Base-by-base conservation (phyloP, 2,329 filamentous ascomycete genomes). In the Thelonectria blattea region DNA sequence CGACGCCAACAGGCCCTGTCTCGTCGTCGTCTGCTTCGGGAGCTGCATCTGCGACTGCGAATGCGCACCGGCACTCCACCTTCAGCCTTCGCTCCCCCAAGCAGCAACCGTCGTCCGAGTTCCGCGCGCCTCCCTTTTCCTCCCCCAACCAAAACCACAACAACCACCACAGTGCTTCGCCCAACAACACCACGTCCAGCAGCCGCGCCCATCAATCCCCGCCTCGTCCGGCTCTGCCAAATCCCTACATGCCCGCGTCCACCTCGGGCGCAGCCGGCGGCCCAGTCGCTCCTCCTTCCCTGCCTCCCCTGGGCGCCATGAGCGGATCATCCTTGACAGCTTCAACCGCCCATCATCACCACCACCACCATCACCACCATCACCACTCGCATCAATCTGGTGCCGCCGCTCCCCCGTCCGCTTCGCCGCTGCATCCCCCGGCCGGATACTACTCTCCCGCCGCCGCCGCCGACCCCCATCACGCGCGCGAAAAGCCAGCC, bases 81-180 rank as follows among this genome's bases (percentile, higher is more conserved):
- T 83, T 83, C 72, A 80, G 74, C 71, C 73, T 83, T 73, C 78
- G 81, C 71, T 84, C 82, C 61, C 81, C 81, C 63, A 79, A 80
- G 50, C 79, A 79, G 43, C 56, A 59, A 39, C 52, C 53, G 62
- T 62, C 53, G 62, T 62, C 76, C 65, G 78, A 81, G 65, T 80
- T 76, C 54, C 73, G 73, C 63, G 65, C 71, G 53, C 68, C 70
- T 68, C 68, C 71, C 64, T 74, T 71, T 65, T 62, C 71, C 48
- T 67, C 70, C 64, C 73, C 64, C 34, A 68, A 67, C 62, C 58
- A 65, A 30, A 37, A 37, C 60, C 72, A 56, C 62, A 70, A 51
- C 60, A 66, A 63, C 66, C 62, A 67, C 70, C 68, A 66, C 66
- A 63, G 48, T 52, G 18, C 64, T 58, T 65, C 65, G 65, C 63